Evolutionary conservation across 768 basidiomycete species (phyloP).

Genomic region (Termitomyces sp.): DNA sequence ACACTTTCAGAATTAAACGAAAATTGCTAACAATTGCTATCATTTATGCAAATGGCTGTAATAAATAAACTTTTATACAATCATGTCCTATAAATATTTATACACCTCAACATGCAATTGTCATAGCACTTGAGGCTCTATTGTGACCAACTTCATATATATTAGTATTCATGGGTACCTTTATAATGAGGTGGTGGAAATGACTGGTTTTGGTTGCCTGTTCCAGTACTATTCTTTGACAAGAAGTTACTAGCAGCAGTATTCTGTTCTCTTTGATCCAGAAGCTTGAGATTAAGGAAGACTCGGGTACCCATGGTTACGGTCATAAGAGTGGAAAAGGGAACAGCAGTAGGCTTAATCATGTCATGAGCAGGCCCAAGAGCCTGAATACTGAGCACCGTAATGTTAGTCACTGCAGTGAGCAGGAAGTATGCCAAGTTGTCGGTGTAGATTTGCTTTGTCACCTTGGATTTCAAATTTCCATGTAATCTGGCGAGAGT

Average conservation of each 20-base stretch:
- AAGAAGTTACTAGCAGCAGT: not conserved
- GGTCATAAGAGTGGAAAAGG: slow-evolving; percentile 23
- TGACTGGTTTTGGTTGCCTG: not conserved
- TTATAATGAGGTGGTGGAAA: not conserved
- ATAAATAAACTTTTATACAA: too few species aligned
- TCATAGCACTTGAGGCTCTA: too few species aligned
- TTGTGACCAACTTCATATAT: too few species aligned
- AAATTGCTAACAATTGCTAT: too few species aligned
- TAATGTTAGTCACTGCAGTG: slow-evolving; percentile 21
- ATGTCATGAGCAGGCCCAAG: slow-evolving; percentile 20
- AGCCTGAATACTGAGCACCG: slow-evolving; percentile 20
- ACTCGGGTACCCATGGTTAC: slow-evolving; percentile 27
- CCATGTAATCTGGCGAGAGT: slow-evolving; percentile 18
- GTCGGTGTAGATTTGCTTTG: slow-evolving; percentile 22
- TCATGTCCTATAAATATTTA: too few species aligned
- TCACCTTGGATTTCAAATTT: slow-evolving; percentile 15
- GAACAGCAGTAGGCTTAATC: slow-evolving; percentile 21
- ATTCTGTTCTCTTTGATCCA: slow-evolving; percentile 7
- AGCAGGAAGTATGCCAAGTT: slow-evolving; percentile 22
- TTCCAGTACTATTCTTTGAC: not conserved
- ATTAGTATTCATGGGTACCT: too few species aligned
- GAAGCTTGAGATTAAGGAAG: slow-evolving; percentile 22
- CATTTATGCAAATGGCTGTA: too few species aligned
- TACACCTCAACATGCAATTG: too few species aligned
- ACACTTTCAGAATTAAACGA: too few species aligned